Base-by-base conservation (phyloP, 225 moss, liverwort and hornwort species). In the Sphagnum tenellum region DNA sequence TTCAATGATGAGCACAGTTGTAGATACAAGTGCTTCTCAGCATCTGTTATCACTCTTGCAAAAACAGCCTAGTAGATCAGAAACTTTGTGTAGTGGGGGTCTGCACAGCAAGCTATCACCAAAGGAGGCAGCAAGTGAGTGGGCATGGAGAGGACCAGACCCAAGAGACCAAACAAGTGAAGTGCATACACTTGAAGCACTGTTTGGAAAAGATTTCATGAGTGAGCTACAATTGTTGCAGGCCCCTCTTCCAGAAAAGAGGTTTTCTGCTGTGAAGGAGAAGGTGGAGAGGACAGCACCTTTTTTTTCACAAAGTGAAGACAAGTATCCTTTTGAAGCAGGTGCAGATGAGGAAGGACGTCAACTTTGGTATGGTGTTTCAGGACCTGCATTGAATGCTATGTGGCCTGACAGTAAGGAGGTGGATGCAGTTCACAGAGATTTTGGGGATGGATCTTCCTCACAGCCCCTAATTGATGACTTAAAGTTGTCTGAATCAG, bases 141-240 rank as follows among this genome's bases (percentile, higher is more conserved):
- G 71, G 72, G 62, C 50, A 56, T 74, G 71, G 81, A 76, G 78
- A 66, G 73, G 72, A 49, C 59, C 72, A 68, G 85, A 72, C 53
- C 53, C 63, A 47, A 29, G 29, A 29, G 65, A 69, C 47, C 67
- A 68, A 59, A 71, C 62, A 47, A 85, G 66, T 58, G 89, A 88
- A 69, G 86, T 87, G 75, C 78, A 83, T 61, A 89, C 90, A 12
- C 74, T 99, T 70, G 93, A 90, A 76, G 70, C 90, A 12, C 76
- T 93, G 82, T 93, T 90, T 78, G 89, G 89, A 44, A 89, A 87
- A 75, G 87, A 88, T 49, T 95, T 95, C 61, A 89, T 95, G 95
- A 89, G 73, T 67, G 89, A 95, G 73, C 76, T 95, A 64, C 82
- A 88, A 60, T 82, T 91, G 3, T 74, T 84, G 2, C 88, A 89